Base-by-base conservation (phyloP, 2,329 filamentous ascomycete species). In the Diaporthe ilicicola region DNA sequence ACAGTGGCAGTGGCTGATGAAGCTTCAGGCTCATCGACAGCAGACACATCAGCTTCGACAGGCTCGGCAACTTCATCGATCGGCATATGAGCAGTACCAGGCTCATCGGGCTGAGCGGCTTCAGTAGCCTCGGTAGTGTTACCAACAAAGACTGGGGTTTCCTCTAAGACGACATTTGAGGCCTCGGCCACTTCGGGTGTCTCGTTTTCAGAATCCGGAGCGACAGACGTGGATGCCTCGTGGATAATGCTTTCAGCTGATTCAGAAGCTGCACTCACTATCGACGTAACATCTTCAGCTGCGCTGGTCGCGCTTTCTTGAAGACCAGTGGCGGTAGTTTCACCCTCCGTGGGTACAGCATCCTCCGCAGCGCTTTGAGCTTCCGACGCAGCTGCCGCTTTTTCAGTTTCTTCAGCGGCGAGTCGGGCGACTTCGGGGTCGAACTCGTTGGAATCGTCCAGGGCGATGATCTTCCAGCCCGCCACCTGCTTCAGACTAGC, bases 401-500 rank as follows among this genome's bases (percentile, higher is more conserved):
- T 73, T 62, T 78, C 79, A 7, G 77, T 80, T 10, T 76, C 83
- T 53, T 87, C 85, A 8, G 85, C 89, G 24, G 88, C 87, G 12
- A 86, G 82, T 64, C 90, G 88, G 76, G 92, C 88, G 19, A 83
- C 84, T 64, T 91, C 91, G 55, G 88, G 90, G 59, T 92, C 91
- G 77, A 97, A 98, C 78, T 97, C 91, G 65, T 96, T 91, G 15
- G 89, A 91, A 2, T 87, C 84, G 79, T 98, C 95, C 44, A 87
- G 84, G 9, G 93, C 91, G 46, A 87, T 85, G 50, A 97, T 88
- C 84, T 98, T 98, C 91, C 92, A 97, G 72, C 87, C 87, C 9
- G 92, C 93, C 70, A 96, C 92, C 74, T 95, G 90, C 86, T 96
- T 97, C 39, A 99, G 85, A 51, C 91, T 88, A 42, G 86, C 87